Percentiles rank a stretch among this genome's conserved stretches.
Conservation (phyloP, 148 eudicot species). For the Rhododendron molle region DNA sequence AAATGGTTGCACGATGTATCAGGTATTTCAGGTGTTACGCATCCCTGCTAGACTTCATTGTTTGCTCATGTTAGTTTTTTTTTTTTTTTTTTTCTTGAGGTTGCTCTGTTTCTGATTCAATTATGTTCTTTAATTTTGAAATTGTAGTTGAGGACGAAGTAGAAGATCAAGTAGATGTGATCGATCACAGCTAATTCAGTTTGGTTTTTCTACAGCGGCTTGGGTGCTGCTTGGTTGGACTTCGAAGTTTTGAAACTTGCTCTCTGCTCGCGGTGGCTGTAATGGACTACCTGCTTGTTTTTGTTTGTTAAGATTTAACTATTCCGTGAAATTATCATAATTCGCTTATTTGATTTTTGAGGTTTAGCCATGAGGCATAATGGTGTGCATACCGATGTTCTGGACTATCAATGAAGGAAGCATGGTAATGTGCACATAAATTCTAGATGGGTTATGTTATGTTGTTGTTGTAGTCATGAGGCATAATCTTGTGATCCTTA, state of each 20-base stretch:
- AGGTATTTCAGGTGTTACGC: not conserved
- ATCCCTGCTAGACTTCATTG: not conserved
- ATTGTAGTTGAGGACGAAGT: constrained; percentile 38
- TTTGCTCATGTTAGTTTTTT: too few relatives aligned
- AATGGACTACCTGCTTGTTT: not conserved
- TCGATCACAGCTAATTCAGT: constrained; percentile 4
- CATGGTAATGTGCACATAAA: too few relatives aligned
- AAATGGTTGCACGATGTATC: not conserved
- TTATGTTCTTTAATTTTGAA: not conserved
- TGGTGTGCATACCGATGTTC: too few relatives aligned
- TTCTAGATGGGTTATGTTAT: too few relatives aligned
- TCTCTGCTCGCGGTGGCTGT: not conserved
- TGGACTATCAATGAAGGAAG: too few relatives aligned
- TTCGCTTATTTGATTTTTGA: too few relatives aligned
- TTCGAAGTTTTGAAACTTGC: too few relatives aligned
- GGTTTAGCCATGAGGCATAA: not conserved
- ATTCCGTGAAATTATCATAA: too few relatives aligned
- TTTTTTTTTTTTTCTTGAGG: not conserved
- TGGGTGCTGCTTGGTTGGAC: not conserved
- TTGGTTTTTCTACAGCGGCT: not conserved
- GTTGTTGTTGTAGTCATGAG: too few relatives aligned
- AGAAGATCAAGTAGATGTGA: constrained; percentile 21
- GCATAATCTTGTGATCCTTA: not conserved
- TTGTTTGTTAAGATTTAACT: not conserved
- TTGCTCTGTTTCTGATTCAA: not conserved